Conservation (phyloP, 257 asterid species). For the Solanum clarkiae region DNA sequence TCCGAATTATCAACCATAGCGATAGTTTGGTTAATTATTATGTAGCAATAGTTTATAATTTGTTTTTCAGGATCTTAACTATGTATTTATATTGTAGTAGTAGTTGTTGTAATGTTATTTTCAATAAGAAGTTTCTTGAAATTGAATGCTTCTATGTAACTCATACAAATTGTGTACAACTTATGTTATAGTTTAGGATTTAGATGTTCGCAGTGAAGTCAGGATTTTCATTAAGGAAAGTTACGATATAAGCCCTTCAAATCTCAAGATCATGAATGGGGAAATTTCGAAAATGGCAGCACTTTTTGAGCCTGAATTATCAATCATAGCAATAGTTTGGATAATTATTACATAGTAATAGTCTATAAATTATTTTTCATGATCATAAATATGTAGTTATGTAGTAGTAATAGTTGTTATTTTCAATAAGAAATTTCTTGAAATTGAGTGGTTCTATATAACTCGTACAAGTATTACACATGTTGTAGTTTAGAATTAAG, state of each 20-base stretch:
- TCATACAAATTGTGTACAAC: background rate
- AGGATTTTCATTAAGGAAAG: background rate
- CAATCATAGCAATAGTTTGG: background rate
- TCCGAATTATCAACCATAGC: background rate
- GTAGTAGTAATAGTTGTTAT: background rate
- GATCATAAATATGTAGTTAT: background rate
- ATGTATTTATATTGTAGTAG: background rate
- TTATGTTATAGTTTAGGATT: background rate
- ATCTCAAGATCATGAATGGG: background rate
- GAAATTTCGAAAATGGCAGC: background rate
- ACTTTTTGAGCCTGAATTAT: background rate
- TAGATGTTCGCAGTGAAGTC: background rate
- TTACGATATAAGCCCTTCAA: conserved; percentile 6
- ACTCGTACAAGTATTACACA: background rate
- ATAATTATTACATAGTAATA: background rate
- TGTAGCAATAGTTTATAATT: background rate
- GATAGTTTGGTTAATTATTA: background rate
- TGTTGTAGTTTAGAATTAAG: background rate
- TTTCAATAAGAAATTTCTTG: background rate
- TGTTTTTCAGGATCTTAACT: background rate
- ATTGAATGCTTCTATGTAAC: too few relatives aligned
- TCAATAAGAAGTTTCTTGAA: background rate
- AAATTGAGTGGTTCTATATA: too few relatives aligned
- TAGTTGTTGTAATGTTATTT: background rate
- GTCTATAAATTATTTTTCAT: background rate